Evolutionary conservation across 345 rosid genomes (phyloP), one percentile per base, ranked within the genome.

Genomic region (Toxicodendron radicans): DNA sequence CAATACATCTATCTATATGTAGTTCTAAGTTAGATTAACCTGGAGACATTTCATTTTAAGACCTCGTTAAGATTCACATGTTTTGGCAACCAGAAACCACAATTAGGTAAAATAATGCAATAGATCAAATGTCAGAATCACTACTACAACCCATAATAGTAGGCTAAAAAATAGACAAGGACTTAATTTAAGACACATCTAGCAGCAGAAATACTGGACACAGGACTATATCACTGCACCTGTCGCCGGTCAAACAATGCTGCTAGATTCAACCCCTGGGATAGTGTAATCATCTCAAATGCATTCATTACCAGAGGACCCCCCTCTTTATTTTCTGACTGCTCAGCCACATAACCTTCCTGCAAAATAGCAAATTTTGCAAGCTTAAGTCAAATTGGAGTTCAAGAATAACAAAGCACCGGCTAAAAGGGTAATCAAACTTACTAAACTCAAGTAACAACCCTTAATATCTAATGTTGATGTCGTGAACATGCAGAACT

Each of bases 251-350:
- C 98, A 86, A 95, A 95, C 72, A 95, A 83, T 48, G 92, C 96
- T 27, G 97, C 92, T 68, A 95, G 83, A 79, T 95, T 95, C 83
- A 92, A 82, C 66, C 97, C 99, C 80, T 95, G 99, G n/a, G 97
- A 95, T 73, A 95, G 84, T 16, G 95, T 90, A 59, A 95, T 95
- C 94, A 95, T 90, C 89, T 95, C 99, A 82, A 95, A 95, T 57
- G 97, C 99, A 79, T 95, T 95, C 98, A 95, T 92, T 62, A 87
- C 80, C 60, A 90, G 64, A 14, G 99, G 99, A 16, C 97, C 86
- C 18, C 77, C 83, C 43, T 81, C 90, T 48, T 76, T 77, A 6
- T 59, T 76, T 71, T 75, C 75, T 73, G 89, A 62, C 70, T 82
- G 83, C 86, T 91, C 93, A 38, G 87, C 80, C 30, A 89, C 94